phyloP scores from a whole-genome alignment of 768 basidiomycete genomes.

The Termitomyces sp. region DNA sequence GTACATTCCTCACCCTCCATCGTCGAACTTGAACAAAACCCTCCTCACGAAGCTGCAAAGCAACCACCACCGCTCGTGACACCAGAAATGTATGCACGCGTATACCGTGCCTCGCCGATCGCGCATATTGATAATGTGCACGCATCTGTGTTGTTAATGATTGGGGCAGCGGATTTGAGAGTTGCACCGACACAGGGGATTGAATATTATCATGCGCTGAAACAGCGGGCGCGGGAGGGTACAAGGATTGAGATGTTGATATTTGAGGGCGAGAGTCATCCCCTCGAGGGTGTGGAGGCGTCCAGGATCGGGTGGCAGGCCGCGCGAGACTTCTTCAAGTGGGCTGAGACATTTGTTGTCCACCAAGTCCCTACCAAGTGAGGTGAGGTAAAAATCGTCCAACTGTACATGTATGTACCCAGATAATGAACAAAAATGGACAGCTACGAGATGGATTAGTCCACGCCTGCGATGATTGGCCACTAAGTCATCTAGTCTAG shows the following conservation, averaged over 20 bases:
- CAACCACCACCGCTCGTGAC: slow-evolving; percentile 33
- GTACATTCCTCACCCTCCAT: slow-evolving; percentile 29
- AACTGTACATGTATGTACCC: too few relatives aligned
- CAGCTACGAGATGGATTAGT: too few relatives aligned
- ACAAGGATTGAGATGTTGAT: slow-evolving; percentile 48
- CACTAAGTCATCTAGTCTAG: too few relatives aligned
- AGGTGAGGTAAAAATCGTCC: not conserved
- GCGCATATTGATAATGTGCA: slow-evolving; percentile 45
- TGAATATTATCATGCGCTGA: slow-evolving; percentile 65
- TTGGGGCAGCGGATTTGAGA: slow-evolving; percentile 59
- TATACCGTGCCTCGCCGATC: slow-evolving; percentile 56
- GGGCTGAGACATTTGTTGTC: slow-evolving; percentile 8
- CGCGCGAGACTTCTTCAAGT: slow-evolving; percentile 44
- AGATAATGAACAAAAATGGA: too few relatives aligned
- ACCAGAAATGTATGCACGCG: slow-evolving; percentile 36
- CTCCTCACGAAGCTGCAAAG: not conserved
- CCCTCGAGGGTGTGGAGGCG: slow-evolving; percentile 61
- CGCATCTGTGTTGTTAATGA: slow-evolving; percentile 50
- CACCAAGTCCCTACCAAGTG: not conserved
- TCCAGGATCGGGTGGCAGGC: slow-evolving; percentile 51
- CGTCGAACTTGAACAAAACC: slow-evolving; percentile 3
- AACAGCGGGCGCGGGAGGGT: slow-evolving; percentile 27
- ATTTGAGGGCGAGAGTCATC: slow-evolving; percentile 61
- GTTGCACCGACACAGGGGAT: slow-evolving; percentile 62
- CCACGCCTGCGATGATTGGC: too few relatives aligned